phyloP scores from a whole-genome alignment of 2,329 filamentous ascomycete species.

The Bimuria novae-zelandiae region DNA sequence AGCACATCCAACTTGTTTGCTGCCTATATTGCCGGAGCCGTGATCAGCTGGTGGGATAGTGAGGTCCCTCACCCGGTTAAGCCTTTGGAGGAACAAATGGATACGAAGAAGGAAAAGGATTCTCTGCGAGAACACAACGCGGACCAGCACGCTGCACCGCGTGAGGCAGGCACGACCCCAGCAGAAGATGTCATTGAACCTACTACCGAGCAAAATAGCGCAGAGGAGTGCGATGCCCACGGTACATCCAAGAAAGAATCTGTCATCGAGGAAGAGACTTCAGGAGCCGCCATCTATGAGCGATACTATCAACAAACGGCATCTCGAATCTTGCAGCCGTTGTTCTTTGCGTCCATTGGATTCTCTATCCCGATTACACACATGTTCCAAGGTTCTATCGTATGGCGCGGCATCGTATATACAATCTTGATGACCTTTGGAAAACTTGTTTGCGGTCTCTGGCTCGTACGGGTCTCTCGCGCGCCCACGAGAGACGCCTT shows the following conservation, averaged over 20 bases:
- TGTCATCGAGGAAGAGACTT: constrained; percentile 10
- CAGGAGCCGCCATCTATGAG: constrained; percentile 48
- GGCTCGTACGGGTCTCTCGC: constrained; percentile 45
- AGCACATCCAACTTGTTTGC: constrained; percentile 67
- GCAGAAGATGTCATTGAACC: neutral
- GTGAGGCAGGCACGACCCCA: neutral
- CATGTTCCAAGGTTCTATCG: constrained; percentile 66
- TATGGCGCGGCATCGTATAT: constrained; percentile 78
- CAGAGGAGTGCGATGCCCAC: neutral
- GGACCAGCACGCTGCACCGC: neutral
- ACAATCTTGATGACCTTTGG: constrained; percentile 68
- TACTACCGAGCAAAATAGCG: neutral
- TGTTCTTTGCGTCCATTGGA: constrained; percentile 77
- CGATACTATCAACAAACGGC: constrained; percentile 53
- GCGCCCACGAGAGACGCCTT: constrained; percentile 13
- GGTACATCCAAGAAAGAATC: neutral
- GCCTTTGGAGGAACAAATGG: too few species aligned
- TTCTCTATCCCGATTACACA: constrained; percentile 76
- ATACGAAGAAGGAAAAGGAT: neutral
- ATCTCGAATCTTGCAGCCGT: constrained; percentile 64
- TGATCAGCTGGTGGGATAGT: constrained; percentile 64
- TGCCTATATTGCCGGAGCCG: constrained; percentile 63
- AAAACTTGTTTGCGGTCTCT: constrained; percentile 49
- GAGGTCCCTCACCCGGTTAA: constrained; percentile 36
- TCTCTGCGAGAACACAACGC: neutral